A percentile compares a stretch with the other conserved stretches of the same genome.
Conservation (phyloP, 208 protist species). For the Spironucleus salmonicida region DNA sequence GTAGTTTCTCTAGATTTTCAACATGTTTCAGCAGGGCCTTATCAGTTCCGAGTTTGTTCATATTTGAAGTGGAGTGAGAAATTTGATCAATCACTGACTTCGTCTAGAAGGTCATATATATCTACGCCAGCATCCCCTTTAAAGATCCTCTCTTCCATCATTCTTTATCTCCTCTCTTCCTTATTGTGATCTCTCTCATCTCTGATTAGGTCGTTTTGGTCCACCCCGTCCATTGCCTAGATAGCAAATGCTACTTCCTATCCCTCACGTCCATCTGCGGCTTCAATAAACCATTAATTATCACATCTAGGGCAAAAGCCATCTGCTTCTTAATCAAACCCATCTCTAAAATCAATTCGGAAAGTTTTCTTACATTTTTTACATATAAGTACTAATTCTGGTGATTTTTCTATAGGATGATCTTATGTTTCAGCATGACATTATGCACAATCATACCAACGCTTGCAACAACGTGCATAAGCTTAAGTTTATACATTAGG, state of each 20-base stretch:
- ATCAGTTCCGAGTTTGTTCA: too few relatives aligned
- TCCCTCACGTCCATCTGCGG: conserved; percentile 34
- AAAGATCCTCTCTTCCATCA: conserved; percentile 21
- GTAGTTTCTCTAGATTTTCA: too few relatives aligned
- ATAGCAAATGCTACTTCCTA: conserved; percentile 29
- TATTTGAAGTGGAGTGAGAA: too few relatives aligned
- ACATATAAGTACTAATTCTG: conserved; percentile 51
- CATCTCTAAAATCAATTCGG: conserved; percentile 44
- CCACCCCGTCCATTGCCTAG: background rate
- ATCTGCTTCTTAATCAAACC: conserved; percentile 49
- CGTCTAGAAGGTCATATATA: too few relatives aligned
- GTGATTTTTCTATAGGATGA: conserved; percentile 43
- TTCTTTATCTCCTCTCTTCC: background rate
- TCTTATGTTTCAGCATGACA: conserved; percentile 50
- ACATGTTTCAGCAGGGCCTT: too few relatives aligned
- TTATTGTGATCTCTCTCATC: conserved; percentile 18
- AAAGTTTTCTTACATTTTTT: conserved; percentile 59
- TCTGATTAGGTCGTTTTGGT: background rate
- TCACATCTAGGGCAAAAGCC: conserved; percentile 55
- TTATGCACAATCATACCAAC: conserved; percentile 55
- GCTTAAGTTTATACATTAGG: conserved; percentile 49
- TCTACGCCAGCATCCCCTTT: background rate
- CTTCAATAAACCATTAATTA: conserved; percentile 47
- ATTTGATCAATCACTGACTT: too few relatives aligned
- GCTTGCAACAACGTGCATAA: conserved; percentile 52